A percentile compares a stretch with the other conserved stretches of the same genome.
phyloP scores from a whole-genome alignment of 1,139 yeast species.

The Sugiyamaella pinicola region DNA sequence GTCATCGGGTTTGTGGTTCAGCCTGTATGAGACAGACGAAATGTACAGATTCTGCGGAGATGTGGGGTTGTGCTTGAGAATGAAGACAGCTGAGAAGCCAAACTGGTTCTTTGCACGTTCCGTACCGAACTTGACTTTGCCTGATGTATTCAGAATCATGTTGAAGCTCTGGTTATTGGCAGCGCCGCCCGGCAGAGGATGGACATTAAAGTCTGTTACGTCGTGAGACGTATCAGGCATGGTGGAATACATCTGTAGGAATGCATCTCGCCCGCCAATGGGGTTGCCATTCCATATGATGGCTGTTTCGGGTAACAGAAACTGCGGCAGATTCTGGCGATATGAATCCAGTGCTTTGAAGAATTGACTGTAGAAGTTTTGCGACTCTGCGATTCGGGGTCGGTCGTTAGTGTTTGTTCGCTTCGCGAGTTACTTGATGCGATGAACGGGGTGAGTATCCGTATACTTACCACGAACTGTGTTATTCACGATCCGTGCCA shows the following conservation, averaged over 20 bases:
- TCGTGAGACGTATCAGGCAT: slow-evolving; percentile 42
- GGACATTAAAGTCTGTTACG: slow-evolving; percentile 40
- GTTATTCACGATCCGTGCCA: slow-evolving; percentile 12
- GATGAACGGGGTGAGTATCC: not conserved
- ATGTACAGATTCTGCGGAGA: slow-evolving; percentile 29
- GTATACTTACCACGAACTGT: slow-evolving; percentile 20
- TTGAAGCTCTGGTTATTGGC: slow-evolving; percentile 24
- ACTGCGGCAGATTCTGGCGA: slow-evolving; percentile 34
- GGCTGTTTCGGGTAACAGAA: slow-evolving; percentile 38
- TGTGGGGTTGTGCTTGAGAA: slow-evolving; percentile 34
- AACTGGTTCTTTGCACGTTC: slow-evolving; percentile 37
- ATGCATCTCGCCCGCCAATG: slow-evolving; percentile 43
- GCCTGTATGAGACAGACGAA: slow-evolving; percentile 41
- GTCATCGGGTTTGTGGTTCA: slow-evolving; percentile 41
- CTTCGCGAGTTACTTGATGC: not conserved
- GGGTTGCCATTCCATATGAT: slow-evolving; percentile 47
- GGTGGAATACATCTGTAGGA: slow-evolving; percentile 37
- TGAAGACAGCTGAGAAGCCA: slow-evolving; percentile 41
- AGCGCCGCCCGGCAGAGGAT: slow-evolving; percentile 39
- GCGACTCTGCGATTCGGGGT: slow-evolving; percentile 17
- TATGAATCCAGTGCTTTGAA: slow-evolving; percentile 36
- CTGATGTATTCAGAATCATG: slow-evolving; percentile 38
- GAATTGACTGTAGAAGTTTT: slow-evolving; percentile 34
- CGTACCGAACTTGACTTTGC: slow-evolving; percentile 39
- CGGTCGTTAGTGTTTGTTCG: not conserved